A percentile compares a stretch with the other conserved stretches of the same genome.
These are phyloP conservation scores for Eucalyptus brandiana DNA, from an alignment of 345 rosid species.

Conservation along the genomic window DNA sequence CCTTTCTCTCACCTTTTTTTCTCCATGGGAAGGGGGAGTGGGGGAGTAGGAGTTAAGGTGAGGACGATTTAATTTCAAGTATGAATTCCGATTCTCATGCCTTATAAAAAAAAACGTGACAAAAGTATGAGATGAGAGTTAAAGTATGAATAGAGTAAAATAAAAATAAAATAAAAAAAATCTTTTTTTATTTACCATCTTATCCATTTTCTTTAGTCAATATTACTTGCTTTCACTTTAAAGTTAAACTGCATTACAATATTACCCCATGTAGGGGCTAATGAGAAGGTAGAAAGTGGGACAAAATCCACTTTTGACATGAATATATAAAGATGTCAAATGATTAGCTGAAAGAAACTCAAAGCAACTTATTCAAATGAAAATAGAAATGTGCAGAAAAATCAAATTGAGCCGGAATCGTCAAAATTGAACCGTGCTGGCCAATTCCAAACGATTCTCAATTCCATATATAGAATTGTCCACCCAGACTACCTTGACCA, in stretches of 20 bases:
- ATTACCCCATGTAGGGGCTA: too few relatives aligned
- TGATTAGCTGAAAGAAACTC: background rate
- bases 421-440: too few relatives aligned
- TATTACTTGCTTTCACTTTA: background rate
- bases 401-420: too few relatives aligned
- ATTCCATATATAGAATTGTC: too few relatives aligned
- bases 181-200: background rate
- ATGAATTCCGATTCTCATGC: too few relatives aligned
- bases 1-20: too few relatives aligned
- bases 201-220: background rate
- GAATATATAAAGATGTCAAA: background rate
- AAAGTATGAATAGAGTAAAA: too few relatives aligned
- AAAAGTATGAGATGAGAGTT: too few relatives aligned
- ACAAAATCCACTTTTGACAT: background rate
- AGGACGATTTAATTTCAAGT: too few relatives aligned
- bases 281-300: background rate
- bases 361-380: background rate
- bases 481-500: too few relatives aligned
- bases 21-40: too few relatives aligned
- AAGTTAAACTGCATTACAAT: background rate
- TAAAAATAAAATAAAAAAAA: rapidly evolving
- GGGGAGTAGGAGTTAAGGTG: rapidly evolving
- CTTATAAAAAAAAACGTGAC: rapidly evolving
- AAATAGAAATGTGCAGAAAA: background rate
- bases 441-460: too few relatives aligned